Evolutionary conservation across 192 early-diverging fungal species (phyloP), one percentile per base, ranked within the genome.

Genomic region (Mortierella alpina): DNA sequence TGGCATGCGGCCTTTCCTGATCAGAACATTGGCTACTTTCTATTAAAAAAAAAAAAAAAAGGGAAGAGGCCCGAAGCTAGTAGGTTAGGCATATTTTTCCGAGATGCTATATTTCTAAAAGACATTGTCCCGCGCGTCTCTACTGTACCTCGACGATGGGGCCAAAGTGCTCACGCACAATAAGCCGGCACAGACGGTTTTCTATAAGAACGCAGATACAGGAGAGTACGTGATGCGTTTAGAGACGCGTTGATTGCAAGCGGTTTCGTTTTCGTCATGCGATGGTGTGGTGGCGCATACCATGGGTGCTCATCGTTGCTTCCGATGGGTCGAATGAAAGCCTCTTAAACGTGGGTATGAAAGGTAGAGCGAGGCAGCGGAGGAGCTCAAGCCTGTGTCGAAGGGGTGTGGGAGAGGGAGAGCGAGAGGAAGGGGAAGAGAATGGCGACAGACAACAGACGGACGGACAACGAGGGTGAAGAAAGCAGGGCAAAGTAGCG

Each of bases 101-200:
- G 31, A 4, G 23, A 54, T 39, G 46, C 14, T n/a, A 8, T 31
- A 9, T 53, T 63, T 63, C 13, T 49, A 22, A 6, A 22, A 50
- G 31, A 17, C 23, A 53, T 13, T 47, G 12, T 20, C 10, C 31
- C 13, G 13, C 14, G 8, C n/a, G 15, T 53, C 58, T 40, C 56
- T n/a, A 2, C 1, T 40, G 23, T 90, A 90, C 88, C 82, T 92
- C 90, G 10, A 93, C 90, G 66, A 93, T 87, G 20, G 90, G 86
- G n/a, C 95, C 95, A 85, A 92, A 95, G 75, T 93, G 90, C 68
- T 95, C 92, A 66, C 82, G 71, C 49, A 96, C 70, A 66, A 96
- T 91, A 48, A 88, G 76, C 48, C 76, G 70, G 57, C 83, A 80
- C 57, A 84, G 49, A 0, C 72, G 72, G 44, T 68, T 80, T 53